Percentiles rank a stretch among this genome's conserved stretches.
phyloP scores from a whole-genome alignment of 495 filamentous ascomycete genomes.

The Cladorrhinum samala region DNA sequence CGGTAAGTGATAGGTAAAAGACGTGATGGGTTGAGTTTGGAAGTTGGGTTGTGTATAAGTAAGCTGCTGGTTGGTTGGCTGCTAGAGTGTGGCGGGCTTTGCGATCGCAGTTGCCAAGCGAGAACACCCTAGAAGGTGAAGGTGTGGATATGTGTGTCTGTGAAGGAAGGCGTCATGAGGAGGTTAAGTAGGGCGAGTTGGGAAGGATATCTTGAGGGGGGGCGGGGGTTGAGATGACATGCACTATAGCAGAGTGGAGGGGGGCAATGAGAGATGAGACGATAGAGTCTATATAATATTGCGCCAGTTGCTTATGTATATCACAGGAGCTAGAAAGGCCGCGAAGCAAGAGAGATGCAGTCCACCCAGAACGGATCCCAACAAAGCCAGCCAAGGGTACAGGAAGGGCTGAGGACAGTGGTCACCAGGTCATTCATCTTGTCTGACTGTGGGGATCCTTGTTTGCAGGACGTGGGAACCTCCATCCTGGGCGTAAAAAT shows the following conservation, averaged over 20 bases:
- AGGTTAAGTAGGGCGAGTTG: not conserved
- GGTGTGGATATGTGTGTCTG: not conserved
- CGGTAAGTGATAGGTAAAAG: not conserved
- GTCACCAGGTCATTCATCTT: constrained; percentile 34
- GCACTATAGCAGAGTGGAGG: constrained; percentile 1
- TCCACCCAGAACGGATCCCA: constrained; percentile 14
- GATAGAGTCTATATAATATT: constrained; percentile 8
- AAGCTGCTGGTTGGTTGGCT: not conserved
- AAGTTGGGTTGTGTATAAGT: not conserved
- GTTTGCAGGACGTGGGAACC: constrained; percentile 13
- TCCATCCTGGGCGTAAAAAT: constrained; percentile 18
- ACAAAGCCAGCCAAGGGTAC: constrained; percentile 17
- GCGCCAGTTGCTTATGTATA: constrained; percentile 7
- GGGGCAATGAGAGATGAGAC: not conserved
- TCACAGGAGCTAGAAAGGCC: not conserved
- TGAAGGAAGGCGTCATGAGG: not conserved
- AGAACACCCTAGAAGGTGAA: not conserved
- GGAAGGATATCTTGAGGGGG: not conserved
- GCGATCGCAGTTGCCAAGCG: not conserved
- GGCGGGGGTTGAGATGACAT: constrained; percentile 2
- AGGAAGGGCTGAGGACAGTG: constrained; percentile 27
- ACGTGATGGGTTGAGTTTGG: too few species aligned
- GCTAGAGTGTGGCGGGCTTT: not conserved
- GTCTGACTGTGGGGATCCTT: constrained; percentile 28
- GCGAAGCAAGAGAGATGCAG: constrained; percentile 2